Conservation (phyloP, 768 basidiomycete genomes). For the Boletus eberwhitei region DNA sequence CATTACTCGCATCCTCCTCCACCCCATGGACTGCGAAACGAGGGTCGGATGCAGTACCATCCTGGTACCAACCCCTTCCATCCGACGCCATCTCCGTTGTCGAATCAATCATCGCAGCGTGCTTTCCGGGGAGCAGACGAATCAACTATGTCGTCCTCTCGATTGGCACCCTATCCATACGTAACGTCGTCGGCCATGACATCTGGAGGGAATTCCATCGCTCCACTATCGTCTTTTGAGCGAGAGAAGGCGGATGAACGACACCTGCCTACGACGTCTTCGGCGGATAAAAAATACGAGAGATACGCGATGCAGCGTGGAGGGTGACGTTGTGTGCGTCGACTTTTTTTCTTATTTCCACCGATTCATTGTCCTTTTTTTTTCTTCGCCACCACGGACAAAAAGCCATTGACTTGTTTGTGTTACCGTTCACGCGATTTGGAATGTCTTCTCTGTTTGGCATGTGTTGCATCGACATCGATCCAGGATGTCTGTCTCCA, state of each 20-base stretch:
- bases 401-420: constrained; percentile 6
- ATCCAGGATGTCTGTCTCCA: background rate
- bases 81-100: constrained; percentile 44
- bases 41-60: constrained; percentile 29
- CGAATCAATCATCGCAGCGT: constrained; percentile 29
- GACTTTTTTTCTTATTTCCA: background rate
- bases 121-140: constrained; percentile 37
- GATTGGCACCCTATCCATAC: constrained; percentile 31
- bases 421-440: constrained; percentile 3
- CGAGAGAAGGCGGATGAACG: constrained; percentile 54
- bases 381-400: background rate
- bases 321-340: background rate
- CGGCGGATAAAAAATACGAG: constrained; percentile 35
- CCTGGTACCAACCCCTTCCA: constrained; percentile 26
- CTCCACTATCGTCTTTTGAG: constrained; percentile 46
- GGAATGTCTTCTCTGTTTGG: constrained; percentile 6
- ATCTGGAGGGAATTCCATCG: constrained; percentile 26
- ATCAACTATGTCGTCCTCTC: constrained; percentile 38
- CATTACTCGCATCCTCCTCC: constrained; percentile 47
- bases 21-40: constrained; percentile 29
- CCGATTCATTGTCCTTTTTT: background rate
- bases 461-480: constrained; percentile 4
- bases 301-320: constrained; percentile 28
- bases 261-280: constrained; percentile 45
- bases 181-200: constrained; percentile 39